Conservation (phyloP, 257 asterid genomes). For the Ophiorrhiza pumila region DNA sequence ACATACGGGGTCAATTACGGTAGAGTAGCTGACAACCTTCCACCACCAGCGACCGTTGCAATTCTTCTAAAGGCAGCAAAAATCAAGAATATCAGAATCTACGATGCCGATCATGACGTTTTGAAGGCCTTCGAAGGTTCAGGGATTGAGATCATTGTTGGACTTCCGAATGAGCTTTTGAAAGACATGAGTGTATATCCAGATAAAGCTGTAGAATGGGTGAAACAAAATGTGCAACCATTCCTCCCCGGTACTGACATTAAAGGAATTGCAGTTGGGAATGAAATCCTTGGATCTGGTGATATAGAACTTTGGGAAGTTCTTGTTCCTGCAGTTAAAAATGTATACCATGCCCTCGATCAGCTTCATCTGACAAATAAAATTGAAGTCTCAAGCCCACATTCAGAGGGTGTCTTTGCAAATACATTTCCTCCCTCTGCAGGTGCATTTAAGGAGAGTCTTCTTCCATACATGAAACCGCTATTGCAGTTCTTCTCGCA, state of each 20-base stretch:
- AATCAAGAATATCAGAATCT: constrained; percentile 67
- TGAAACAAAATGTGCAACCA: constrained; percentile 58
- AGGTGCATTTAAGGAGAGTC: constrained; percentile 65
- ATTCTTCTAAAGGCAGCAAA: constrained; percentile 62
- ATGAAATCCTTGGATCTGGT: constrained; percentile 63
- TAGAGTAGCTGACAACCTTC: constrained; percentile 65
- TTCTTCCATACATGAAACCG: constrained; percentile 72
- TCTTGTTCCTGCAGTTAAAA: constrained; percentile 64
- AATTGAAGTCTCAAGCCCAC: constrained; percentile 82
- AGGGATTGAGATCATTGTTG: constrained; percentile 58
- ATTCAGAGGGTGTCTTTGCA: constrained; percentile 69
- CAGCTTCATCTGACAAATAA: constrained; percentile 30
- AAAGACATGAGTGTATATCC: constrained; percentile 47
- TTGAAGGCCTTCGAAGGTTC: constrained; percentile 54
- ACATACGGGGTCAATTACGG: constrained; percentile 85
- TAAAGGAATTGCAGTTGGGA: constrained; percentile 76
- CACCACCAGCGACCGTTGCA: constrained; percentile 71
- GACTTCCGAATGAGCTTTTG: constrained; percentile 52
- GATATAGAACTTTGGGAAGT: constrained; percentile 64
- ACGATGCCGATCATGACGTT: constrained; percentile 55
- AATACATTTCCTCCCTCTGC: constrained; percentile 69
- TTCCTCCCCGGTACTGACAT: constrained; percentile 58
- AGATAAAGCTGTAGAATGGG: constrained; percentile 62
- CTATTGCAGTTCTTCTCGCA: constrained; percentile 57
- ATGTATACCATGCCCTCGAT: constrained; percentile 61